phyloP scores from a whole-genome alignment of 2,329 filamentous ascomycete genomes.

The Lecanicillium sp. region DNA sequence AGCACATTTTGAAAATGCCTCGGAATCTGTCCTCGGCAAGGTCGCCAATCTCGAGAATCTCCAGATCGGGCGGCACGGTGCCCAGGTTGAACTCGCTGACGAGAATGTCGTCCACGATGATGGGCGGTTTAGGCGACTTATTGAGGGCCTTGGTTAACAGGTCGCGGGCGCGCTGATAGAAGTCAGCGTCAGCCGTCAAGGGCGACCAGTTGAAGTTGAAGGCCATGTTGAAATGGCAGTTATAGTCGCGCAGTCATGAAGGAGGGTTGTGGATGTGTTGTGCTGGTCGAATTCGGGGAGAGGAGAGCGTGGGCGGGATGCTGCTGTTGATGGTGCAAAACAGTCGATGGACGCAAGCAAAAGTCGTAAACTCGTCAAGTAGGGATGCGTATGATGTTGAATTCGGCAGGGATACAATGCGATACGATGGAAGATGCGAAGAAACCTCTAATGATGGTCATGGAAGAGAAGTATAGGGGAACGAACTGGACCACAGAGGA shows the following conservation, averaged over 20 bases:
- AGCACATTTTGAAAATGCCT: constrained; percentile 99
- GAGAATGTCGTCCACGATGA: constrained; percentile 98
- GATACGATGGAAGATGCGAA: too few species aligned
- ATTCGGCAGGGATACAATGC: too few species aligned
- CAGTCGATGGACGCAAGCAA: too few species aligned
- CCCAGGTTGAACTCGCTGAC: constrained; percentile 97
- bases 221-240: constrained; percentile 65
- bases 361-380: too few species aligned
- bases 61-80: constrained; percentile 85
- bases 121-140: constrained; percentile 95
- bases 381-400: too few species aligned
- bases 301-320: too few species aligned
- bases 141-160: constrained; percentile 92
- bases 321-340: background rate
- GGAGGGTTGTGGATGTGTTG: constrained; percentile 9
- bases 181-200: constrained; percentile 86
- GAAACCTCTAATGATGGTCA: too few species aligned
- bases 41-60: constrained; percentile 96
- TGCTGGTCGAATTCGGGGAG: background rate
- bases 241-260: constrained; percentile 26
- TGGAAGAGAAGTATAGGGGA: too few species aligned
- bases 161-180: constrained; percentile 84
- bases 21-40: constrained; percentile 93
- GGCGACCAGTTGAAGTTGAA: constrained; percentile 99
- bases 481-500: too few species aligned